Percentiles rank a stretch among this genome's conserved stretches.
These are phyloP conservation scores for Saccharomycopsis sp. DNA, from an alignment of 805 yeast genomes.

Conservation along the genomic window DNA sequence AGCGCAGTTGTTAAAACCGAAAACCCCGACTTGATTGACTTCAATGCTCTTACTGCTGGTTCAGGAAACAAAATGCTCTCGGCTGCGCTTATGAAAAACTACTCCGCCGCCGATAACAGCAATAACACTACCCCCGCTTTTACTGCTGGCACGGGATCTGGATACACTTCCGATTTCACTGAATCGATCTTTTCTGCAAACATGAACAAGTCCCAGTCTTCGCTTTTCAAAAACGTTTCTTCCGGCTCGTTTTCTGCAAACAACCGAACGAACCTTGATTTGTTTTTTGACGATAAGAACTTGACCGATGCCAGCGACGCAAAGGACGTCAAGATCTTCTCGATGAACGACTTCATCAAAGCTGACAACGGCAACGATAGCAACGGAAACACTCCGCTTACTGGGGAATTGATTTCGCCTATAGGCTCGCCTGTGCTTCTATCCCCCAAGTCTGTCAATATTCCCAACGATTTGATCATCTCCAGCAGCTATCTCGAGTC, in stretches of 20 bases:
- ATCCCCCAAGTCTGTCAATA: not conserved
- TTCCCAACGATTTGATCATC: not conserved
- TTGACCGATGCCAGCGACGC: not conserved
- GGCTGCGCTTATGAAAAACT: not conserved
- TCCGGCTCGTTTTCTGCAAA: not conserved
- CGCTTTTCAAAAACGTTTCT: not conserved
- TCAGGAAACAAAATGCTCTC: not conserved
- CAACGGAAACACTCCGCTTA: not conserved
- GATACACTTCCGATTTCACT: not conserved
- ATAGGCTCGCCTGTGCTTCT: constrained; percentile 5
- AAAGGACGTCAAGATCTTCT: not conserved
- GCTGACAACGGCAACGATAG: not conserved
- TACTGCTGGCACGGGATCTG: not conserved
- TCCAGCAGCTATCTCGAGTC: not conserved
- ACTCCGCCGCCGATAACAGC: not conserved
- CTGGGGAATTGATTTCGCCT: constrained; percentile 8
- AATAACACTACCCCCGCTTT: not conserved
- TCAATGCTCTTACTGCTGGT: not conserved
- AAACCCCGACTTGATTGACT: not conserved
- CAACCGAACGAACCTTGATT: not conserved
- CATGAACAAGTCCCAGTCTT: not conserved
- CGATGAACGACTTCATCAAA: not conserved
- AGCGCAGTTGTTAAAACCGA: not conserved
- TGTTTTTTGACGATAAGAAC: constrained; percentile 2
- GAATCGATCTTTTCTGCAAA: not conserved